These are phyloP conservation scores for Scenedesmus sp. DNA, from an alignment of 163 green algal species.

Conservation along the genomic window DNA sequence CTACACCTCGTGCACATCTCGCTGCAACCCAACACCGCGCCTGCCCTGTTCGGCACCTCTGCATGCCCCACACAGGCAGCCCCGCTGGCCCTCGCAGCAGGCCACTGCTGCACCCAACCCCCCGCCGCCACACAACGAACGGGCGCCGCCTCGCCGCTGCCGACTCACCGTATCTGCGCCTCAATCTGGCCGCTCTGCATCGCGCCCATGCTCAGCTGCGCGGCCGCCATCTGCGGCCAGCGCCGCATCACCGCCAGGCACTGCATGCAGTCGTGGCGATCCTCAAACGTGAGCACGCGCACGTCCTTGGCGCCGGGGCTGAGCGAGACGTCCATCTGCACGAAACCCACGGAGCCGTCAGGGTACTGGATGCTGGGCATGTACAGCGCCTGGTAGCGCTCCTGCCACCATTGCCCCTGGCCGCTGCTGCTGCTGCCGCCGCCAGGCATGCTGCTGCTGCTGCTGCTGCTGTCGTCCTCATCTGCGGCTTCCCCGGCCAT, in stretches of 20 bases:
- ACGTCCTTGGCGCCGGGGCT: slow-evolving; percentile 55
- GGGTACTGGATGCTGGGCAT: slow-evolving; percentile 63
- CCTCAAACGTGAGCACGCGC: slow-evolving; percentile 70
- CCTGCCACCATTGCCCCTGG: slow-evolving; percentile 42
- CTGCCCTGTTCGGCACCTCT: too few relatives aligned
- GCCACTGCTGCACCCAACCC: too few relatives aligned
- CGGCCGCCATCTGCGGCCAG: not conserved
- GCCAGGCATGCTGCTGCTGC: not conserved
- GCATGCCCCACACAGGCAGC: too few relatives aligned
- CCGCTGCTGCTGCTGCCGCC: slow-evolving; percentile 28
- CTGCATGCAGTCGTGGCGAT: slow-evolving; percentile 63
- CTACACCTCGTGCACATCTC: too few relatives aligned
- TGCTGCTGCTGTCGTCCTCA: not conserved
- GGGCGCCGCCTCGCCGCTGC: too few relatives aligned
- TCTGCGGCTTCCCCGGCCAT: not conserved
- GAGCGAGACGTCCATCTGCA: slow-evolving; percentile 67
- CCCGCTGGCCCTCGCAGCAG: too few relatives aligned
- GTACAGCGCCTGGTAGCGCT: slow-evolving; percentile 63
- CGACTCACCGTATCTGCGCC: slow-evolving; percentile 34
- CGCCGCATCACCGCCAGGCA: slow-evolving; percentile 55
- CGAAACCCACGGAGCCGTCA: slow-evolving; percentile 65
- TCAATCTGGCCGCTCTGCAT: slow-evolving; percentile 35
- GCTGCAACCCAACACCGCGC: too few relatives aligned
- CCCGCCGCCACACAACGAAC: too few relatives aligned
- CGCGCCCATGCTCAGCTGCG: slow-evolving; percentile 36